Evolutionary conservation across 345 rosid genomes (phyloP).

Genomic region (Citrus cavaleriei): DNA sequence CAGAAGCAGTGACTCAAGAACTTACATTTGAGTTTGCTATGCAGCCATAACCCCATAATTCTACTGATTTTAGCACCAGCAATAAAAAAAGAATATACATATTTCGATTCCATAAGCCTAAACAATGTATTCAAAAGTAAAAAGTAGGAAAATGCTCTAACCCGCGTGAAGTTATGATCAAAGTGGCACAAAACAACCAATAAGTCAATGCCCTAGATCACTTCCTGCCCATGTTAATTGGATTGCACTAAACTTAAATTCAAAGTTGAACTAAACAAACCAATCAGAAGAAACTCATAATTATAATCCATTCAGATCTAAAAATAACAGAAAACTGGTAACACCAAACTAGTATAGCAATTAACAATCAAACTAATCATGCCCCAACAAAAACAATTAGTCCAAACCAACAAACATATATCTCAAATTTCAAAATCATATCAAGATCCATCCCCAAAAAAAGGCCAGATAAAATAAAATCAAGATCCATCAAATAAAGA

Average conservation of each 20-base stretch:
- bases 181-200: background rate
- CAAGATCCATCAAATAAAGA: constrained; percentile 22
- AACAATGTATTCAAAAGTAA: background rate
- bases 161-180: background rate
- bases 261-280: constrained; percentile 11
- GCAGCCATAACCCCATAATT: background rate
- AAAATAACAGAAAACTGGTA: background rate
- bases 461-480: background rate
- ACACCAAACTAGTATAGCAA: background rate
- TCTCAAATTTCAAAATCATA: background rate
- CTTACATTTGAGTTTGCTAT: background rate
- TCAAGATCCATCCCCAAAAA: background rate
- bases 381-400: background rate
- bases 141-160: background rate
- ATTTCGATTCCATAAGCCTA: background rate
- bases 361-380: constrained; percentile 1
- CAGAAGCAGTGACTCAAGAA: background rate
- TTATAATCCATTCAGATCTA: constrained; percentile 10
- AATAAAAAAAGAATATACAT: background rate
- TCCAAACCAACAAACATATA: constrained; percentile 8
- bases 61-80: background rate
- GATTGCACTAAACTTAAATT: background rate
- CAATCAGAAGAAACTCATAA: constrained; percentile 1
- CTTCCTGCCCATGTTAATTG: background rate
- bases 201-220: background rate